These are phyloP conservation scores for Penicillium sp. DNA, from an alignment of 2,329 filamentous ascomycete genomes.

Conservation along the genomic window DNA sequence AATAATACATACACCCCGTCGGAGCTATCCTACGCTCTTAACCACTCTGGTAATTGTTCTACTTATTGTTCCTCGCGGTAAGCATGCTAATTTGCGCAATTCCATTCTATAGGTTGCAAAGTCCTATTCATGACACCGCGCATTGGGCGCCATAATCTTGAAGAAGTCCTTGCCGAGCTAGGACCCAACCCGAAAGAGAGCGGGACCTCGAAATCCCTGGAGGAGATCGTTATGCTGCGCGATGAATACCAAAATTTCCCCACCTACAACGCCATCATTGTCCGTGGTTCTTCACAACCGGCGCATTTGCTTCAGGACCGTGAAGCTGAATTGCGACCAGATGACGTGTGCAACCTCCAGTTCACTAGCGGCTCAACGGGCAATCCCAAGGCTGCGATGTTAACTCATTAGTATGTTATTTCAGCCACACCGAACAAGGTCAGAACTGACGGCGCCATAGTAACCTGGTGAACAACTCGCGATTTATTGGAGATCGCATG, in stretches of 20 bases:
- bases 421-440: not conserved
- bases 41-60: constrained; percentile 61
- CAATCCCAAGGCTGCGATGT: constrained; percentile 70
- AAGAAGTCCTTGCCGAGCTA: constrained; percentile 57
- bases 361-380: constrained; percentile 76
- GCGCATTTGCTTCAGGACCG: constrained; percentile 54
- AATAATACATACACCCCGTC: constrained; percentile 79
- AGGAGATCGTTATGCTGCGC: constrained; percentile 61
- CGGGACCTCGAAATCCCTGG: constrained; percentile 38
- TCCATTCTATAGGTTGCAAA: constrained; percentile 58
- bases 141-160: constrained; percentile 67
- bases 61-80: not conserved
- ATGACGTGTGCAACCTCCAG: constrained; percentile 71
- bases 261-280: constrained; percentile 61
- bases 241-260: constrained; percentile 56
- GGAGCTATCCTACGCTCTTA: constrained; percentile 69
- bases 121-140: constrained; percentile 69
- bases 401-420: constrained; percentile 62
- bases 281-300: constrained; percentile 51
- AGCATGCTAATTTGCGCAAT: not conserved
- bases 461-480: constrained; percentile 60
- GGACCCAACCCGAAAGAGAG: constrained; percentile 34
- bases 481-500: constrained; percentile 74
- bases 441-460: constrained; percentile 24
- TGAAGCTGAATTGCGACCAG: constrained; percentile 58